Evolutionary conservation across 2,329 filamentous ascomycete species (phyloP), one percentile per base, ranked within the genome.

Genomic region (Zymoseptoria brevis): DNA sequence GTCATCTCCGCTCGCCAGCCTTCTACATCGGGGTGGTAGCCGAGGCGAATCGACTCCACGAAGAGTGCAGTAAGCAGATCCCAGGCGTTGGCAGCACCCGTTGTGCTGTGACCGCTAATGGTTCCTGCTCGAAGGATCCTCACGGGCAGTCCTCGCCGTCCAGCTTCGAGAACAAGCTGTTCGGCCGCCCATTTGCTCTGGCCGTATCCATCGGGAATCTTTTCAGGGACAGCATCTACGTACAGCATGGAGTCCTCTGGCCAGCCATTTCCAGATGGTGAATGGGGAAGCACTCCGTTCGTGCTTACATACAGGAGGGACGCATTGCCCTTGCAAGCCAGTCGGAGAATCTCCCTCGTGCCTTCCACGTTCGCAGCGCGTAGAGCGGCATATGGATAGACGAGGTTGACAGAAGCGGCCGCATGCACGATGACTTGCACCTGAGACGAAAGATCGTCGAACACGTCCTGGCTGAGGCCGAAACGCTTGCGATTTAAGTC

Each of bases 1-100:
- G 89, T 91, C 88, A 92, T 92, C 75, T 93, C 89, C 1, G 87
- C 83, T 54, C 86, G 83, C 89, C 89, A 93, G 50, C 85, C 85
- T 54, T 87, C 80, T 3, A 91, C 84, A 56, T 88, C 80, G 0
- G 89, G 88, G 1, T 83, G 83, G 64, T 83, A 82, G 5, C 88
- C 88, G 3, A 92, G 79, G 56, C 87, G 84, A 45, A 92, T 79
- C 0, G 88, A 91, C 70, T 92, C 89, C 1, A 91, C 86, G 24
- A 92, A 80, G 58, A 93, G 72, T 0, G 89, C 88, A 56, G 87
- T 89, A 52, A 93, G 76, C 19, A 93, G 75, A 79, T 93, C 89
- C 76, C 86, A 92, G 0, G 87, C 84, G 67, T 93, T 93, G 0
- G 87, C 86, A 5, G 88, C 85, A 53, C 89, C 89, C 0, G 86